Conservation (phyloP, 2,329 filamentous ascomycete genomes). For the Botrytis hyacinthi region DNA sequence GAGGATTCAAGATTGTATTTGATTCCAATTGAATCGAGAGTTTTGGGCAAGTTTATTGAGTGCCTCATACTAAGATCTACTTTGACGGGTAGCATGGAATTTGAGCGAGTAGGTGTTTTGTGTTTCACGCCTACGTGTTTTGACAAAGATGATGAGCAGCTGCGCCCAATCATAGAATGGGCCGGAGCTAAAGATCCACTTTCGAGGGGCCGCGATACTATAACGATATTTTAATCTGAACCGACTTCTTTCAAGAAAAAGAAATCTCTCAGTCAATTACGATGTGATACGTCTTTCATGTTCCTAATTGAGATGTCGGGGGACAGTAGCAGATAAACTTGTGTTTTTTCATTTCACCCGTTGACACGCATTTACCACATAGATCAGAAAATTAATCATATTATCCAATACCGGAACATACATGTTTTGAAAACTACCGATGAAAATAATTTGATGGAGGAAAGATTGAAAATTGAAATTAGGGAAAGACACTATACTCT, state of each 20-base stretch:
- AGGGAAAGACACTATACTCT: fast-evolving
- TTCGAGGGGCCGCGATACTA: not conserved
- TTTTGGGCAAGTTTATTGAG: not conserved
- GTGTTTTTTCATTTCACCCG: too few species aligned
- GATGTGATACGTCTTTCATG: too few species aligned
- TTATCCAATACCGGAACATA: too few species aligned
- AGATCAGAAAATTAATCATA: too few species aligned
- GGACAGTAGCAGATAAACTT: too few species aligned
- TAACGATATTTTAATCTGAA: not conserved
- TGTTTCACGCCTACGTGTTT: fast-evolving
- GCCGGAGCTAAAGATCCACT: not conserved
- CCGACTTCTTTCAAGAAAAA: too few species aligned
- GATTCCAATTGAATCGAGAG: not conserved
- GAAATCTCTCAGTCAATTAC: too few species aligned
- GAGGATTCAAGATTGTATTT: not conserved
- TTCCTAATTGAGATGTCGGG: not conserved
- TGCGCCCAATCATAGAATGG: not conserved
- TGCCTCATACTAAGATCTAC: not conserved
- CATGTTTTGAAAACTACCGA: not conserved
- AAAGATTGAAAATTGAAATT: not conserved
- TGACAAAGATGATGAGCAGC: not conserved
- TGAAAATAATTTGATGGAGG: not conserved
- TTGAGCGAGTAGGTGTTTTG: not conserved
- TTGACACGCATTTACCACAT: too few species aligned
- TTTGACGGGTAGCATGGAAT: not conserved